These are phyloP conservation scores for Entrophospora sp. DNA, from an alignment of 192 early-diverging fungal species.

Conservation along the genomic window DNA sequence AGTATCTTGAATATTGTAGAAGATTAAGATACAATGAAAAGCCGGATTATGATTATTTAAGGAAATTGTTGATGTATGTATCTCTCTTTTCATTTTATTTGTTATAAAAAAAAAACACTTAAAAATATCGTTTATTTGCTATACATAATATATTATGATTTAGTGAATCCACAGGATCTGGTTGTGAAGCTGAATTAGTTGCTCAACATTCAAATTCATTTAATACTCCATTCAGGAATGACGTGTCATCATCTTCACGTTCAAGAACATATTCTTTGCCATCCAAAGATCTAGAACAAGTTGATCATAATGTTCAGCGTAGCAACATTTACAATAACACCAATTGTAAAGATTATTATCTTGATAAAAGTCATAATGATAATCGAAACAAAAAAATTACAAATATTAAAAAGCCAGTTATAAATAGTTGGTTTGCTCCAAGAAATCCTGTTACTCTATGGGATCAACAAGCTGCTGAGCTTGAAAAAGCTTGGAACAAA, in stretches of 20 bases:
- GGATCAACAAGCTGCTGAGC: too few relatives aligned
- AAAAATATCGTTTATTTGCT: neutral
- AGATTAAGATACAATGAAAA: conserved; percentile 66
- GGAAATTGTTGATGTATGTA: conserved; percentile 25
- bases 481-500: too few relatives aligned
- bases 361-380: too few relatives aligned
- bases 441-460: too few relatives aligned
- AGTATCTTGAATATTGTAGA: conserved; percentile 61
- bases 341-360: too few relatives aligned
- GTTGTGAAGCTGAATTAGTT: conserved; percentile 2
- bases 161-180: neutral
- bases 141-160: neutral
- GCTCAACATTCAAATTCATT: conserved; percentile 1
- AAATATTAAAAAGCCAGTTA: too few relatives aligned
- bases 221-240: neutral
- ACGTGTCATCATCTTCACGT: neutral
- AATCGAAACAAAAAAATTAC: too few relatives aligned
- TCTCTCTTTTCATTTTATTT: neutral
- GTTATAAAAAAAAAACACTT: too few relatives aligned
- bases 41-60: conserved; percentile 71
- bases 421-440: too few relatives aligned
- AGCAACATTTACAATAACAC: too few relatives aligned
- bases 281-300: neutral
- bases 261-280: neutral
- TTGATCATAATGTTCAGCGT: too few relatives aligned